A percentile compares a stretch with the other conserved stretches of the same genome.
These are phyloP conservation scores for Paramecium biaurelia DNA, from an alignment of 73 alveolate genomes.

Conservation along the genomic window DNA sequence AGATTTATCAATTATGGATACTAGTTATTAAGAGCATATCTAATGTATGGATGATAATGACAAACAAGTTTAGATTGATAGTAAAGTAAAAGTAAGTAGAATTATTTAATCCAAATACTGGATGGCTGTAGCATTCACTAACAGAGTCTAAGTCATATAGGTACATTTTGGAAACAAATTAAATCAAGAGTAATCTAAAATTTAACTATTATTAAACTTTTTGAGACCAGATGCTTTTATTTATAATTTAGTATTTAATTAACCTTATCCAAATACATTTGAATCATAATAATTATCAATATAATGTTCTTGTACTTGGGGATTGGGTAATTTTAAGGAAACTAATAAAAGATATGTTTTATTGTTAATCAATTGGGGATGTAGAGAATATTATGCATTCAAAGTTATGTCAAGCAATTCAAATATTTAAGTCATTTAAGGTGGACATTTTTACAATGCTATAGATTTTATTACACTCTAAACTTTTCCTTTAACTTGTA, in stretches of 20 bases:
- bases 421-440: neutral
- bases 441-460: constrained; percentile 42
- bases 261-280: neutral
- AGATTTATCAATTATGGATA: neutral
- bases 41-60: constrained; percentile 12
- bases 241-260: neutral
- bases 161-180: neutral
- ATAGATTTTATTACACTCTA: neutral
- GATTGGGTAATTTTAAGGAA: constrained; percentile 45
- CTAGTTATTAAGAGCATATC: neutral
- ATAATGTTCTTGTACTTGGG: neutral
- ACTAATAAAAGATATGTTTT: constrained; percentile 46
- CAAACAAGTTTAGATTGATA: neutral
- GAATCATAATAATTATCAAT: neutral
- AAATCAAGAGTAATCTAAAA: neutral
- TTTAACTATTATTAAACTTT: neutral
- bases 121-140: neutral
- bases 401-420: constrained; percentile 26
- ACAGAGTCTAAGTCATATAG: neutral
- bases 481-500: neutral
- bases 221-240: constrained; percentile 40
- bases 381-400: constrained; percentile 50
- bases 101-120: neutral
- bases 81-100: neutral
- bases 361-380: constrained; percentile 26